These are phyloP conservation scores for Kuraishia floccosa DNA, from an alignment of 805 yeast species.

Conservation along the genomic window DNA sequence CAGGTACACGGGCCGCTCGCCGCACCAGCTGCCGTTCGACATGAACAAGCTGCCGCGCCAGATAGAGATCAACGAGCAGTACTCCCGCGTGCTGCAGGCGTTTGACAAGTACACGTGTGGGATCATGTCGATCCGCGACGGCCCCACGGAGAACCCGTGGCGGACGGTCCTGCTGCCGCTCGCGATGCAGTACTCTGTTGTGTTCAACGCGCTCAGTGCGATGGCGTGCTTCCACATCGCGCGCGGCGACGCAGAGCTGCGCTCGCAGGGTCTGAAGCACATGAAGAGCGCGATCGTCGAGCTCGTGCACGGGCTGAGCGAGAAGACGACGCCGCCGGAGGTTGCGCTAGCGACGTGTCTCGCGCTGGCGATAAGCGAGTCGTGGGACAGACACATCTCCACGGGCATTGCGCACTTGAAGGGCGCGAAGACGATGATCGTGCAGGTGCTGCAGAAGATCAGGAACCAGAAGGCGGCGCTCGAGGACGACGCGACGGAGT, in stretches of 20 bases:
- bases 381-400: slow-evolving; percentile 58
- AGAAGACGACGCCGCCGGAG: slow-evolving; percentile 40
- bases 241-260: slow-evolving; percentile 27
- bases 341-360: slow-evolving; percentile 58
- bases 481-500: neutral
- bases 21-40: neutral
- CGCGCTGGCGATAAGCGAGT: slow-evolving; percentile 51
- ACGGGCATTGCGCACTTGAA: slow-evolving; percentile 60
- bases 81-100: slow-evolving; percentile 17
- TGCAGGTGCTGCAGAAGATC: slow-evolving; percentile 24
- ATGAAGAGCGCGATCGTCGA: slow-evolving; percentile 52
- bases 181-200: slow-evolving; percentile 40
- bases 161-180: slow-evolving; percentile 43
- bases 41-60: slow-evolving; percentile 8
- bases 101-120: slow-evolving; percentile 36
- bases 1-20: neutral
- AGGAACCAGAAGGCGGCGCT: neutral
- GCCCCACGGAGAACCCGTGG: slow-evolving; percentile 63
- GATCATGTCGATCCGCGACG: slow-evolving; percentile 53
- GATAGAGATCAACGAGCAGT: slow-evolving; percentile 16
- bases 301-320: slow-evolving; percentile 42
- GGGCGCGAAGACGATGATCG: slow-evolving; percentile 54
- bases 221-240: slow-evolving; percentile 56
- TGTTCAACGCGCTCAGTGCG: slow-evolving; percentile 52
- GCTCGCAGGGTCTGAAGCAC: slow-evolving; percentile 40